Evolutionary conservation across 805 yeast species (phyloP), one percentile per base, ranked within the genome.

Genomic region (Maudiozyma barnettii): DNA sequence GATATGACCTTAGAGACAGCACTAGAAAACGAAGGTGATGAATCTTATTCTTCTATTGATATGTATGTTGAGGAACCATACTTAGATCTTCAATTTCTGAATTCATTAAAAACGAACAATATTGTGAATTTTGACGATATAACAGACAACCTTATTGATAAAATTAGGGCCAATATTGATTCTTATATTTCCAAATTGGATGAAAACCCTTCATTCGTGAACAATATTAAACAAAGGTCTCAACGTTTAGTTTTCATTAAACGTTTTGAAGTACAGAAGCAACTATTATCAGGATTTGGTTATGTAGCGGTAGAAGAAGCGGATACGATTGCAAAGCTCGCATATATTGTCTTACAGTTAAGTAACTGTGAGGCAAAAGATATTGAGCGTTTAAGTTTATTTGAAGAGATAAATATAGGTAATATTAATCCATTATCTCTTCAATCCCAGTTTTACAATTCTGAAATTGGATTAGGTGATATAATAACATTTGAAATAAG

Each of bases 381-480:
- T 4, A 37, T 18, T 21, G 29, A 41, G 8, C 33, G 23, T n/a
- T 63, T 14, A 10, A 22, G 37, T 18, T 59, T 76, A 18, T 76
- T 59, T 51, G 95, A 85, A 61, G 95, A 85, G 55, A 63, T 82
- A 21, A 76, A 78, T 36, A 77, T 78, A 2, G 68, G 68, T 5
- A 72, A 74, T 33, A 70, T 82, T 36, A 79, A 78, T 21, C 49
- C 56, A 1, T 43, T 81, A 0, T 38, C 72, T 65, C 41, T 57
- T 60, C 8, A 49, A 53, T n/a, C 54, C 55, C 31, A 69, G 79
- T 1, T 77, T 77, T 57, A 76, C 74, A 40, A 76, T 49, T 67
- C 74, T 36, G 93, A 85, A 54, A 59, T 84, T 18, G 70, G 72
- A 5, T 76, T 73, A 48, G 95, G 95, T 55, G 95, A 85, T 58